Conservation (phyloP, 805 yeast species). For the Yamadazyma nakazawae region DNA sequence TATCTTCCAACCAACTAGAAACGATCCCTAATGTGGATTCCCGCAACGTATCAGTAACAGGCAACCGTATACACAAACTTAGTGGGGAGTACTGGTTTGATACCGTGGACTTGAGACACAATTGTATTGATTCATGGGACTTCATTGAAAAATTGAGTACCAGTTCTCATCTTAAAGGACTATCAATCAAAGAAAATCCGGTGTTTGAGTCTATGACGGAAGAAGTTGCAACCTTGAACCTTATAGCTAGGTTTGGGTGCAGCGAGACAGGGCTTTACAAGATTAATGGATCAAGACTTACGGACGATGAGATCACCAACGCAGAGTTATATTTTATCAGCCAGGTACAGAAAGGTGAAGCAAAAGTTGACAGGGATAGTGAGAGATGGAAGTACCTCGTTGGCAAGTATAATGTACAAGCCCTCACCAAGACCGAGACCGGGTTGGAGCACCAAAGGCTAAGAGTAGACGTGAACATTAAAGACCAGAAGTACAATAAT, state of each 20-base stretch:
- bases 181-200: constrained; percentile 56
- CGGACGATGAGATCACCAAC: constrained; percentile 48
- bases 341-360: constrained; percentile 36
- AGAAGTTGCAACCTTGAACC: constrained; percentile 31
- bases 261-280: constrained; percentile 11
- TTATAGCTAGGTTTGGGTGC: constrained; percentile 46
- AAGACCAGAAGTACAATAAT: not conserved
- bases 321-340: constrained; percentile 69
- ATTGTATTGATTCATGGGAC: constrained; percentile 45
- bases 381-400: constrained; percentile 45
- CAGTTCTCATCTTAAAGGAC: constrained; percentile 41
- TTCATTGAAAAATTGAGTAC: constrained; percentile 37
- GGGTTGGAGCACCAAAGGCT: constrained; percentile 10
- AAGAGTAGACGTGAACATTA: constrained; percentile 5
- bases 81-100: not conserved
- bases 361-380: constrained; percentile 14
- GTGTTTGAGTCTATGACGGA: constrained; percentile 28
- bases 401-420: constrained; percentile 28
- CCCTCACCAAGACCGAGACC: not conserved
- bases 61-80: constrained; percentile 8
- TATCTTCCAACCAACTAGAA: constrained; percentile 42
- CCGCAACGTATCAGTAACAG: constrained; percentile 7
- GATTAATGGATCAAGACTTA: constrained; percentile 59
- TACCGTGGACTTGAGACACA: constrained; percentile 50
- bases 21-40: constrained; percentile 27